Conservation (phyloP, 2,329 filamentous ascomycete genomes). For the Helotiales sp. region DNA sequence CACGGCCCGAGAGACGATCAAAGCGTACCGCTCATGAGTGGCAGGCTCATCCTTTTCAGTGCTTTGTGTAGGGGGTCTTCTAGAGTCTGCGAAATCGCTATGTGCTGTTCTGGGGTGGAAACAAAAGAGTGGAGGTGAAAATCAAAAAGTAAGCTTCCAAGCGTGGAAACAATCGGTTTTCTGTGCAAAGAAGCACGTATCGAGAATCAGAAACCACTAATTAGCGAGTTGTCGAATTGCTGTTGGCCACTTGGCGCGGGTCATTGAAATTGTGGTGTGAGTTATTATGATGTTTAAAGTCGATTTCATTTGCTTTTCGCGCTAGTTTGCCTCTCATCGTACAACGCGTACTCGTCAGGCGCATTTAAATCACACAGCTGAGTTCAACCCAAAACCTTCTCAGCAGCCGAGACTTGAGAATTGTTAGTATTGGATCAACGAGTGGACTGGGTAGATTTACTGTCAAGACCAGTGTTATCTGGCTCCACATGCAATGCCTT, state of each 20-base stretch:
- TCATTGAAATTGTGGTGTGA: no score
- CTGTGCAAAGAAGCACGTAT: no score
- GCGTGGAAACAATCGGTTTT: no score
- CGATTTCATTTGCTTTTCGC: background rate
- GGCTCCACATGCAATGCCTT: constrained; percentile 82
- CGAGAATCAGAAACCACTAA: no score
- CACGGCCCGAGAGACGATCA: background rate
- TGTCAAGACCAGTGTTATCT: constrained; percentile 82
- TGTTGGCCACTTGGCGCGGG: background rate
- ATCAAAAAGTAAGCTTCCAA: no score
- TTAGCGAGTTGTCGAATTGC: no score
- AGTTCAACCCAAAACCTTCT: constrained; percentile 51
- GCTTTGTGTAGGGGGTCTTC: background rate
- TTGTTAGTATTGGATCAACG: constrained; percentile 16
- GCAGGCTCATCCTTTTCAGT: background rate
- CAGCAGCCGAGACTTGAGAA: constrained; percentile 52
- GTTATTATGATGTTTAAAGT: no score
- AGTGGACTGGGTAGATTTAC: constrained; percentile 51
- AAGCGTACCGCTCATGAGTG: background rate
- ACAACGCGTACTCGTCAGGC: background rate
- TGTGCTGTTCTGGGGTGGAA: background rate
- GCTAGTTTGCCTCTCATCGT: background rate
- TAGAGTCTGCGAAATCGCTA: background rate
- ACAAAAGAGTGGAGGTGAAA: no score
- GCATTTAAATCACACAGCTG: background rate